Evolutionary conservation across 2,329 filamentous ascomycete genomes (phyloP).

Genomic region (Ceratocystis harringtonii): DNA sequence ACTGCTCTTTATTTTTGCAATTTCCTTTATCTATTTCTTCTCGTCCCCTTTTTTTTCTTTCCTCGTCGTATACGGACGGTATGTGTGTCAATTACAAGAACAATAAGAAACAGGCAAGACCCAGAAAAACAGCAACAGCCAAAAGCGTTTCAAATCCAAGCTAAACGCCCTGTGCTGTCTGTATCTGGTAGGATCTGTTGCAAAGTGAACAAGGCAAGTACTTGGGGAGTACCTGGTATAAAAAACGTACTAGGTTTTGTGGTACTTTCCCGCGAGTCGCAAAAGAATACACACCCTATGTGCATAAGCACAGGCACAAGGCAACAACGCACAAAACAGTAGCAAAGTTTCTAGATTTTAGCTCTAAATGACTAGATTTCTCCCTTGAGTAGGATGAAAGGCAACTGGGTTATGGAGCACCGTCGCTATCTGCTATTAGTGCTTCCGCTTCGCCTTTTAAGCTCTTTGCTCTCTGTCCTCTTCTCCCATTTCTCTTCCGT

Average conservation of each 20-base stretch:
- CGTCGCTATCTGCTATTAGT: no score
- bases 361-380: not conserved
- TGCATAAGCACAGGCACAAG: not conserved
- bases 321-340: not conserved
- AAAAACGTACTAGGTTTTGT: not conserved
- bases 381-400: no score
- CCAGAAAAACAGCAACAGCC: not conserved
- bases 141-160: not conserved
- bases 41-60: not conserved
- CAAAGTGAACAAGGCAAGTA: not conserved
- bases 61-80: not conserved
- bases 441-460: no score
- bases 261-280: not conserved
- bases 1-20: not conserved
- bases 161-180: not conserved
- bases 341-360: not conserved
- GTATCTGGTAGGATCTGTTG: not conserved
- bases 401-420: no score
- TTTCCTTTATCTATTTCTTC: not conserved
- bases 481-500: no score
- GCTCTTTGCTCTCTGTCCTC: no score
- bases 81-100: not conserved
- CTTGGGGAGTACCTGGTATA: not conserved
- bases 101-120: not conserved
- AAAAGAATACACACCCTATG: not conserved